Percentiles rank a stretch among this genome's conserved stretches.
Conservation (phyloP, 352 stramenopile species). For the Aphanomyces cochlioides region DNA sequence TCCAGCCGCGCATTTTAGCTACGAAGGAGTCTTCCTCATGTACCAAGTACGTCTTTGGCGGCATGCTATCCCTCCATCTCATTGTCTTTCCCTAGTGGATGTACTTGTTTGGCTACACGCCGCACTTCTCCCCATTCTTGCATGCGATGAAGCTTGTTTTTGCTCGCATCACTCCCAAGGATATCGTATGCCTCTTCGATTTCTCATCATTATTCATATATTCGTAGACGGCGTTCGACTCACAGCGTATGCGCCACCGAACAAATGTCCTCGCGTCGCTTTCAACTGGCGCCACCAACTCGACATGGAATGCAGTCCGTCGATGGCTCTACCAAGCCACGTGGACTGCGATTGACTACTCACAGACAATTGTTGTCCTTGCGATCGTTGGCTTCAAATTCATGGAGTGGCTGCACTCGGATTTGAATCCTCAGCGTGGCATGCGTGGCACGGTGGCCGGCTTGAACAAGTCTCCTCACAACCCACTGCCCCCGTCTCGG, state of each 20-base stretch:
- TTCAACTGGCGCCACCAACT: slow-evolving; percentile 39
- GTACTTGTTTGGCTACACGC: slow-evolving; percentile 81
- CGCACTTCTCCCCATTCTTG: slow-evolving; percentile 78
- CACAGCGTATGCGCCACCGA: background rate
- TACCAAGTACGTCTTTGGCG: slow-evolving; percentile 48
- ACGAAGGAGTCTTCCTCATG: slow-evolving; percentile 77
- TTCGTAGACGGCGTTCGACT: slow-evolving; percentile 35
- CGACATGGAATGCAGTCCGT: slow-evolving; percentile 38
- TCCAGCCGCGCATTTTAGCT: slow-evolving; percentile 70
- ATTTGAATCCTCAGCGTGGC: slow-evolving; percentile 45
- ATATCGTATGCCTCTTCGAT: slow-evolving; percentile 45
- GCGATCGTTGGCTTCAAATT: slow-evolving; percentile 83
- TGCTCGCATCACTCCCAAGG: slow-evolving; percentile 61
- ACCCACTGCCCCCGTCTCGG: slow-evolving; percentile 64
- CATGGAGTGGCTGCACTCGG: slow-evolving; percentile 86
- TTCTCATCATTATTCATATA: slow-evolving; percentile 36
- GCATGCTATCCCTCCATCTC: background rate
- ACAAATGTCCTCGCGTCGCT: slow-evolving; percentile 37
- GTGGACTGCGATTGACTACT: slow-evolving; percentile 75
- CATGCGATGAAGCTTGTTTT: slow-evolving; percentile 67
- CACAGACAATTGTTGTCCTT: slow-evolving; percentile 70
- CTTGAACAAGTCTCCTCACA: slow-evolving; percentile 35
- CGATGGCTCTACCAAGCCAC: slow-evolving; percentile 46
- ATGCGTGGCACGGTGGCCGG: slow-evolving; percentile 36
- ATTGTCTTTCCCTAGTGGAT: slow-evolving; percentile 48